A percentile compares a stretch with the other conserved stretches of the same genome.
Evolutionary conservation across 129 eudicot genomes (phyloP).

Genomic region (Flaveria sonorensis): DNA sequence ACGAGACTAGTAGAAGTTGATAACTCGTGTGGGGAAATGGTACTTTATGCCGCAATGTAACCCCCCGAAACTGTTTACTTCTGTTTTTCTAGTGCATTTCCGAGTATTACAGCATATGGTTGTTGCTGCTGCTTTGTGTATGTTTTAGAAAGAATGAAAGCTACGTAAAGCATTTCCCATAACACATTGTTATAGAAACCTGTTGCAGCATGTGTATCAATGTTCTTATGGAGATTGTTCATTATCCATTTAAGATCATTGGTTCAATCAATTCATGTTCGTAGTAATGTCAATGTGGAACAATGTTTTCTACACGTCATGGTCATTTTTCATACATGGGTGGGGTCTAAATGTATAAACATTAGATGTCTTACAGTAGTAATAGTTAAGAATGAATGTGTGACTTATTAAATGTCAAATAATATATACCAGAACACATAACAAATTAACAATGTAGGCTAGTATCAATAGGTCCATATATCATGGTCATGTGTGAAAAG

Average conservation of each 20-base stretch:
- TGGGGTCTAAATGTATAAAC: no score
- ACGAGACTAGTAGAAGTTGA: constrained; percentile 40
- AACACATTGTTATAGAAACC: no score
- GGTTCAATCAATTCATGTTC: no score
- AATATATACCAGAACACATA: not conserved
- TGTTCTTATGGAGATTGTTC: no score
- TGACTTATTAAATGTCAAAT: not conserved
- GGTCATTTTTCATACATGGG: no score
- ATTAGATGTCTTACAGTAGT: no score
- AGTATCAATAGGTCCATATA: not conserved
- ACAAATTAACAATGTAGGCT: not conserved
- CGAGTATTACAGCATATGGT: constrained; percentile 25
- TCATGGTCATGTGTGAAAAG: not conserved
- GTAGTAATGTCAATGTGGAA: no score
- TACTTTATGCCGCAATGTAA: constrained; percentile 33
- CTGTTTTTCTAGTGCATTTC: constrained; percentile 26
- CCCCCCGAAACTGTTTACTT: constrained; percentile 35
- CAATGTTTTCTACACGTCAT: no score
- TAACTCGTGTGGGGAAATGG: constrained; percentile 35
- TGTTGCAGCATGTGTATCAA: no score
- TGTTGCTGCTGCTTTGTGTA: constrained; percentile 29
- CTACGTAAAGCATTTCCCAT: constrained; percentile 24
- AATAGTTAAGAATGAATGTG: no score
- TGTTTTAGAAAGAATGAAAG: constrained; percentile 35
- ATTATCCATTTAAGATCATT: no score